These are phyloP conservation scores for Candida incommunis DNA, from an alignment of 805 yeast species.

Conservation along the genomic window DNA sequence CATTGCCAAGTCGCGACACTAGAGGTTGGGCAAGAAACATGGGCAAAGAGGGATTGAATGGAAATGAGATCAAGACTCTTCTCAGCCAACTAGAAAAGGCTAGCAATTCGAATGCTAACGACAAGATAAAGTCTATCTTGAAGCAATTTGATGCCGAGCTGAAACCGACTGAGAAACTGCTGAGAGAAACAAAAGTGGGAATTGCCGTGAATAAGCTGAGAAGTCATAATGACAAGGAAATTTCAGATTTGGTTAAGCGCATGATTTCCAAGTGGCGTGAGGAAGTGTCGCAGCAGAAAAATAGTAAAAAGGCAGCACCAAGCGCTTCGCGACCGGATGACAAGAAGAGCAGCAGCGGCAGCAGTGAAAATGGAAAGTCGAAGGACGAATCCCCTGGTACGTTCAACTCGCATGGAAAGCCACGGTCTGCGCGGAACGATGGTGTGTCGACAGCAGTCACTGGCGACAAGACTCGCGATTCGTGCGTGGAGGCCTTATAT, in stretches of 20 bases:
- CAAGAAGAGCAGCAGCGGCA: slow-evolving; percentile 2
- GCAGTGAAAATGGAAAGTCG: slow-evolving; percentile 7
- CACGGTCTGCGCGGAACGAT: slow-evolving; percentile 72
- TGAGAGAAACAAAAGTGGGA: slow-evolving; percentile 94
- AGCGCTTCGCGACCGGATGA: slow-evolving; percentile 4
- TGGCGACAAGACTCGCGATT: slow-evolving; percentile 69
- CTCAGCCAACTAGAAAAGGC: slow-evolving; percentile 66
- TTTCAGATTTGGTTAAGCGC: slow-evolving; percentile 58
- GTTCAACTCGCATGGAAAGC: slow-evolving; percentile 32
- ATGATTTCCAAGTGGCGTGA: slow-evolving; percentile 88
- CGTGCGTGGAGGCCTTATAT: slow-evolving; percentile 70
- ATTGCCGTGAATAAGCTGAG: slow-evolving; percentile 87
- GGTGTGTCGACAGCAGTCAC: slow-evolving; percentile 59
- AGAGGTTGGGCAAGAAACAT: too few relatives aligned
- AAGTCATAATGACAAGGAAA: slow-evolving; percentile 43
- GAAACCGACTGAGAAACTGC: slow-evolving; percentile 68
- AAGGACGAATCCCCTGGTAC: slow-evolving; percentile 20
- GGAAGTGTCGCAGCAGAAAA: slow-evolving; percentile 39
- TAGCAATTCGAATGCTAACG: slow-evolving; percentile 32
- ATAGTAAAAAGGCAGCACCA: slow-evolving; percentile 5
- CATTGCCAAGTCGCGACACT: too few relatives aligned
- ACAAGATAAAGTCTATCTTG: slow-evolving; percentile 49
- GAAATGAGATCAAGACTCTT: slow-evolving; percentile 45
- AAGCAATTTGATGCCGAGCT: slow-evolving; percentile 54
- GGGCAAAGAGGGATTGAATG: slow-evolving; percentile 26